Conservation (phyloP, 768 basidiomycete species). For the Tremella fuciformis region DNA sequence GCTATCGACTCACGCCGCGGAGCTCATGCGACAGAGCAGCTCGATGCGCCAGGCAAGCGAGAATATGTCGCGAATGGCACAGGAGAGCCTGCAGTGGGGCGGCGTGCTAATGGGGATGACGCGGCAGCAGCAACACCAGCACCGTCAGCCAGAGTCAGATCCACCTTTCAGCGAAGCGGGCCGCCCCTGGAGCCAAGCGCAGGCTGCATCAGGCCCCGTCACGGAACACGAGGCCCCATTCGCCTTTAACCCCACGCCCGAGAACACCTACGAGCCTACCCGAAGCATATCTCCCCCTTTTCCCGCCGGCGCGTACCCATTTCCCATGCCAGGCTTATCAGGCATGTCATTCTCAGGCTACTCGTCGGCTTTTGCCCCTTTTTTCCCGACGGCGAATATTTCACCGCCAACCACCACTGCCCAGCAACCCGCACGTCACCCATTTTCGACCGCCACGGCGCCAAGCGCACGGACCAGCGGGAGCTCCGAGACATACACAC, state of each 20-base stretch:
- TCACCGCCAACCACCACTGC: neutral
- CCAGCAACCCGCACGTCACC: neutral
- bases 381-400: too few species aligned
- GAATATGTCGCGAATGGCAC: conserved; percentile 30
- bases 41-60: conserved; percentile 20
- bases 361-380: neutral
- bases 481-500: conserved; percentile 1
- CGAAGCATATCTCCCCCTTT: neutral
- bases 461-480: neutral
- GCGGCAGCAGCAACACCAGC: neutral
- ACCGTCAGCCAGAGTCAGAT: neutral
- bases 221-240: neutral
- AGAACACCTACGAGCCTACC: neutral
- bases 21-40: conserved; percentile 25
- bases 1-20: conserved; percentile 32
- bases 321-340: conserved; percentile 2
- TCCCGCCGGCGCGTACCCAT: neutral
- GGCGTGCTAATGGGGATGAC: conserved; percentile 31
- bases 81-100: conserved; percentile 36
- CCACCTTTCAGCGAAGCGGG: neutral
- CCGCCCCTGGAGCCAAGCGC: neutral
- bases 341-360: neutral
- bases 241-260: neutral
- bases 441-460: neutral
- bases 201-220: neutral